Evolutionary conservation across 768 basidiomycete species (phyloP).

Genomic region (Tephrocybe sp.): DNA sequence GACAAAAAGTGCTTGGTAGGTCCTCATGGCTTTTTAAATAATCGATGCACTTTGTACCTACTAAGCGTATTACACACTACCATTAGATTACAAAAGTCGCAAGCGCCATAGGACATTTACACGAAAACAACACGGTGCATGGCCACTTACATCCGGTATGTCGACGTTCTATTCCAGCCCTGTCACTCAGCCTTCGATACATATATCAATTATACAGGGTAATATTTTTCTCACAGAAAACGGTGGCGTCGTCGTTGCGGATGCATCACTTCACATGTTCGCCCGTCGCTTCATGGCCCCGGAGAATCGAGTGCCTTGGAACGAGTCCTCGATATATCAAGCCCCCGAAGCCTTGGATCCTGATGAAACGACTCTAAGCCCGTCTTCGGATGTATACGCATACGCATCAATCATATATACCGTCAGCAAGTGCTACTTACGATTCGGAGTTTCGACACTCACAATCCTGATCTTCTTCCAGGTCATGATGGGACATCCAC

Average conservation of each 20-base stretch:
- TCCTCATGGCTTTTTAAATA: neutral
- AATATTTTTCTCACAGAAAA: constrained; percentile 12
- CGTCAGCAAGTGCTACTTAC: constrained; percentile 3
- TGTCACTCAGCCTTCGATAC: neutral
- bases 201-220: constrained; percentile 1
- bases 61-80: neutral
- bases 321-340: constrained; percentile 7
- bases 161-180: neutral
- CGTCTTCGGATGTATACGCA: constrained; percentile 14
- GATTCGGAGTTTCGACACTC: neutral
- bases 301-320: neutral
- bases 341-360: constrained; percentile 10
- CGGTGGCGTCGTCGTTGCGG: constrained; percentile 7
- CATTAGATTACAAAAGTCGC: constrained; percentile 9
- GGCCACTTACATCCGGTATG: constrained; percentile 17
- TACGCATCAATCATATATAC: constrained; percentile 11
- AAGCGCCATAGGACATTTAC: constrained; percentile 13
- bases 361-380: neutral
- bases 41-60: too few species aligned
- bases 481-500: constrained; percentile 13
- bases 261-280: constrained; percentile 6
- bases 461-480: neutral
- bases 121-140: constrained; percentile 8
- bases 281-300: neutral
- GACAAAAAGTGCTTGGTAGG: neutral